Evolutionary conservation across 176 grass and related monocot genomes (phyloP), one percentile per base, ranked within the genome.

Genomic region (Thalia dealbata): DNA sequence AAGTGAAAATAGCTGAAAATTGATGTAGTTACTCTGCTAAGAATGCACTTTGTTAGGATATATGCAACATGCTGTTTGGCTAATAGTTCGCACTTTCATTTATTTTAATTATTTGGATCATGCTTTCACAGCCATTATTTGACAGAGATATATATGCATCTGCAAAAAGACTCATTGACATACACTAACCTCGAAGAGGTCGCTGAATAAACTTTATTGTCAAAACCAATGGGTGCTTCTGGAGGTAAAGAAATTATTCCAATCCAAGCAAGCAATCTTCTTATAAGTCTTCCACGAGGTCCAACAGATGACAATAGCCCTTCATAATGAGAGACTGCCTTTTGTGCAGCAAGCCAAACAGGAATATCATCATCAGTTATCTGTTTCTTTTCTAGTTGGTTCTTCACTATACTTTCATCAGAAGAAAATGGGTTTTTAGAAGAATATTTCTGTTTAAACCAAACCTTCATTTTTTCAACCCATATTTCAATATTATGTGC

Each of bases 271-370:
- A 97, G 85, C 83, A 97, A 84, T 77, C 80, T 92, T 69, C 95
- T 86, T 74, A 91, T 52, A 69, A 97, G 87, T 80, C 95, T 92
- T 28, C 95, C 85, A 45, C 95, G 87, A 76, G 95, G 90, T 43
- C 87, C 90, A 50, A 86, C 66, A 77, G 95, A 81, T 55, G 95
- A 97, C 26, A 97, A 78, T 60, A 97, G 76, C 54, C 90, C 90
- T 88, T 92, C 85, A 69, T 97, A 97, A 73, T 78, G 85, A 67
- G 85, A 91, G 73, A 93, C 85, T 21, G 90, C 84, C 80, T 64
- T 91, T 76, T 93, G 79, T 44, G 95, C 95, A 71, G 90, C 90
- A 74, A 93, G 90, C 87, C 85, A 97, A 81, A 93, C 92, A 72
- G 95, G 95, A 82, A 88, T 77, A 71, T 92, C 87, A 14, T 14